Conservation (phyloP, 768 basidiomycete genomes). For the Pleurotus salmoneostramineus region DNA sequence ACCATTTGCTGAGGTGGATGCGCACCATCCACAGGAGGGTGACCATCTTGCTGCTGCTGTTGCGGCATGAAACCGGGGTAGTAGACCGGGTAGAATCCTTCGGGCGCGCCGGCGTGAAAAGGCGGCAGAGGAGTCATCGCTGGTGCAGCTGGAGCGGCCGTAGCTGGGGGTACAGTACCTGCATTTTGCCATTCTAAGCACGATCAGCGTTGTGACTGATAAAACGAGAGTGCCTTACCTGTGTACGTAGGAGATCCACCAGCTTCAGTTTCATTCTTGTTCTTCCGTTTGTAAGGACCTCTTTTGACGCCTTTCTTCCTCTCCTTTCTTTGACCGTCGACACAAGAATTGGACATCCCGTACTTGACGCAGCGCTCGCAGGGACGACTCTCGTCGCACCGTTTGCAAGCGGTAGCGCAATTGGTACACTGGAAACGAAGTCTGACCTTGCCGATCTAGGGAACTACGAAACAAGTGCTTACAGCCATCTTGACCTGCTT, state of each 20-base stretch:
- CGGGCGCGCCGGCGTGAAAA: background rate
- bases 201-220: constrained; percentile 1
- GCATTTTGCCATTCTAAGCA: constrained; percentile 23
- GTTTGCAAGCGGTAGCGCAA: constrained; percentile 85
- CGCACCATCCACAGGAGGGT: background rate
- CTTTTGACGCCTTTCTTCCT: constrained; percentile 88
- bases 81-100: constrained; percentile 6
- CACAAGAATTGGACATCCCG: constrained; percentile 70
- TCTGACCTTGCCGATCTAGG: background rate
- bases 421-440: constrained; percentile 58
- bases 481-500: constrained; percentile 87
- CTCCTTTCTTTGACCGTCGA: constrained; percentile 91
- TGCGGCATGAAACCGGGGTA: background rate
- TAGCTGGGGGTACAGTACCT: constrained; percentile 7
- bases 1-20: background rate
- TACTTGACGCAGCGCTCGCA: constrained; percentile 91
- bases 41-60: background rate
- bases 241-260: background rate
- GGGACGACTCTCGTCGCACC: constrained; percentile 84
- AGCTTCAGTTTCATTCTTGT: constrained; percentile 26
- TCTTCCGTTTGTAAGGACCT: constrained; percentile 77
- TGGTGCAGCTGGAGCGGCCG: background rate
- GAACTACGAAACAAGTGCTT: constrained; percentile 14
- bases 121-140: background rate
- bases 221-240: background rate